These are phyloP conservation scores for Paracoccidioides brasiliensis DNA, from an alignment of 2,329 filamentous ascomycete species.

Conservation along the genomic window DNA sequence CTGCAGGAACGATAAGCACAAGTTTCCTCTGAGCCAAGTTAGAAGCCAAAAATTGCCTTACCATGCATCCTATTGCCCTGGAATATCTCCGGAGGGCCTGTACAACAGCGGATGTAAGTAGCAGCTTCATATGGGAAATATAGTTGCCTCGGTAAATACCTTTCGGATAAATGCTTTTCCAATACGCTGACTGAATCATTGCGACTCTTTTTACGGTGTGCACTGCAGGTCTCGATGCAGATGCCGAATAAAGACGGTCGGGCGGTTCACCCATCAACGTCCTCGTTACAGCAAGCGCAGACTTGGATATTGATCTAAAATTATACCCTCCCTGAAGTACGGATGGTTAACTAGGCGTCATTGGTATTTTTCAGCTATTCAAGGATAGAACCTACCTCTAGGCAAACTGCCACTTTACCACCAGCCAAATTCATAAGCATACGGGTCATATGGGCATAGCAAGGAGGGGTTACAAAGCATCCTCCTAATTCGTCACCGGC, in stretches of 20 bases:
- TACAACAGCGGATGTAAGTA: background rate
- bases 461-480: constrained; percentile 79
- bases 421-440: constrained; percentile 93
- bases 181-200: constrained; percentile 53
- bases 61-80: constrained; percentile 49
- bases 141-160: constrained; percentile 18
- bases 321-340: constrained; percentile 67
- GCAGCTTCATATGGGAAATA: background rate
- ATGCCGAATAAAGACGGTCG: constrained; percentile 39
- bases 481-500: constrained; percentile 85
- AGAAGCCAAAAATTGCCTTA: constrained; percentile 11
- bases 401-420: constrained; percentile 79
- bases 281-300: constrained; percentile 76
- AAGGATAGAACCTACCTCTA: constrained; percentile 44
- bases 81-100: constrained; percentile 15
- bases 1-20: constrained; percentile 23
- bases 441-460: constrained; percentile 97
- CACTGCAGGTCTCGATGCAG: constrained; percentile 40
- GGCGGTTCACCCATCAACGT: constrained; percentile 95
- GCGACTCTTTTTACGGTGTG: constrained; percentile 45
- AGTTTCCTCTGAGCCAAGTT: background rate
- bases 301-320: constrained; percentile 79
- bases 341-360: background rate
- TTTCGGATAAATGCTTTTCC: constrained; percentile 74
- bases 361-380: background rate